Evolutionary conservation across 2,329 filamentous ascomycete genomes (phyloP), one percentile per base, ranked within the genome.

Genomic region (Trichophyton schoenleinii): DNA sequence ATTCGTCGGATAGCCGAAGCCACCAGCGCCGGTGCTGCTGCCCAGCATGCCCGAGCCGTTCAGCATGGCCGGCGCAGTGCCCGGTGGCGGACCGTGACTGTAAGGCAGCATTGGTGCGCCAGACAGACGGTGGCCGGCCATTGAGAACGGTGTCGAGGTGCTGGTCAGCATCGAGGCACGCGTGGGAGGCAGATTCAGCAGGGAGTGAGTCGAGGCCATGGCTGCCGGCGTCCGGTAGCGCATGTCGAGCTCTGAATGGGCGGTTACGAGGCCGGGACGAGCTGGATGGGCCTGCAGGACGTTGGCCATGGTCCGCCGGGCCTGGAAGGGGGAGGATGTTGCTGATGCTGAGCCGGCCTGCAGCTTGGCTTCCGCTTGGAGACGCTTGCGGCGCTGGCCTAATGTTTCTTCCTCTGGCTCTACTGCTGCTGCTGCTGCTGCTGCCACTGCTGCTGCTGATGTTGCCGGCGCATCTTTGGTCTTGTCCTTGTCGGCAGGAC

Each of bases 281-380:
- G 72, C 70, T 4, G 83, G 83, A 66, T 83, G 80, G 1, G 78
- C 77, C 62, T 80, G 75, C 8, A 87, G 78, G 34, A 79, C 68
- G 64, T 76, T 70, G 6, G 76, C 77, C 72, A 79, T 77, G 64
- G 76, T 80, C 48, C 73, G 73, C 62, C 76, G 72, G 58, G 71
- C 69, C 53, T 70, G 71, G 1, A 70, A 48, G 7, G 25, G 55
- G 8, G 34, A 13, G 20, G 31, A 60, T 28, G 62, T 53, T 46
- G 64, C 44, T 25, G 20, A 13, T 20, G 8, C 20, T 25, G 44
- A 20, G n/a, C 7, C 20, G 5, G 44, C 2, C 3, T 22, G 44
- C 11, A 9, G 11, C 42, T 36, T 52, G 2, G 70, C 69, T 66
- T 77, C 75, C 55, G 72, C 73, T 66, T 78, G 75, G 3, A 80